These are phyloP conservation scores for Termitomyces sp. DNA, from an alignment of 768 basidiomycete species.

Conservation along the genomic window DNA sequence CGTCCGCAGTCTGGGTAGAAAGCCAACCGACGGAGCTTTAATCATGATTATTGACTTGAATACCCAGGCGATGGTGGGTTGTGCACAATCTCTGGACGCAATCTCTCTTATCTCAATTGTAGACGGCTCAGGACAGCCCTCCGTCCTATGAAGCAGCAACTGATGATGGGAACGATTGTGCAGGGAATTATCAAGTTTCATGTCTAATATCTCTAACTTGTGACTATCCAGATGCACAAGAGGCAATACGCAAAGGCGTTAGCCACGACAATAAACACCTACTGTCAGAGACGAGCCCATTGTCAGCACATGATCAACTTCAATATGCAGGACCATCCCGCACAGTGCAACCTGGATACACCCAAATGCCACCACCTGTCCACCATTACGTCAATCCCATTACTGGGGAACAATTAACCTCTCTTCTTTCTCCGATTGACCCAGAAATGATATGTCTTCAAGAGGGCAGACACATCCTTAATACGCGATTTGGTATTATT, in stretches of 20 bases:
- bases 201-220: not conserved
- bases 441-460: constrained; percentile 88
- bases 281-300: constrained; percentile 1
- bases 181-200: not conserved
- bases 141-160: constrained; percentile 44
- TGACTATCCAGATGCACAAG: not conserved
- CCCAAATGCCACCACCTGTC: constrained; percentile 37
- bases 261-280: constrained; percentile 9
- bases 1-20: constrained; percentile 12
- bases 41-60: constrained; percentile 25
- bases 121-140: constrained; percentile 32
- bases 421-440: constrained; percentile 69
- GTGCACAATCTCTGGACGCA: not conserved
- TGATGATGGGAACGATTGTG: constrained; percentile 23
- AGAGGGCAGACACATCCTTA: constrained; percentile 57
- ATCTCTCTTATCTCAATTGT: not conserved
- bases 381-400: constrained; percentile 66
- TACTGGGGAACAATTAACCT: constrained; percentile 53
- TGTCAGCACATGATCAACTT: not conserved
- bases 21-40: not conserved
- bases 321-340: constrained; percentile 19
- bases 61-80: constrained; percentile 20
- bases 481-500: constrained; percentile 64
- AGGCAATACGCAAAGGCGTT: constrained; percentile 1
- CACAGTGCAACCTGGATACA: constrained; percentile 10